Evolutionary conservation across 345 rosid species (phyloP).

Genomic region (Sapria himalayana): DNA sequence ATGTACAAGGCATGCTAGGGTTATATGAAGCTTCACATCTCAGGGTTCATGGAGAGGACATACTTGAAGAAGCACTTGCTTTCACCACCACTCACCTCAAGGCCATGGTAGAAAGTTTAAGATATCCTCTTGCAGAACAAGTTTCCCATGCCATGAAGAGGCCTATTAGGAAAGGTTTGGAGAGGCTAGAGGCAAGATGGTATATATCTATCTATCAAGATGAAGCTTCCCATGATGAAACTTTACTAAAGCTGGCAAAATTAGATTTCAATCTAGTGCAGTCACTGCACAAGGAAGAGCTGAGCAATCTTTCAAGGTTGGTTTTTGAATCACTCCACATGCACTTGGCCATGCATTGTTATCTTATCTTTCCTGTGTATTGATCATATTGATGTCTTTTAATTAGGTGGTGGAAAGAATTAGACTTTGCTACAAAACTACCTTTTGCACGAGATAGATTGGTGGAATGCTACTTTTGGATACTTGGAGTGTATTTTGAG

Average conservation of each 20-base stretch:
- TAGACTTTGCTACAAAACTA: background rate
- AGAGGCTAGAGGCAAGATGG: conserved; percentile 9
- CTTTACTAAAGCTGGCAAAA: conserved; percentile 9
- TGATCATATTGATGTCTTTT: no score
- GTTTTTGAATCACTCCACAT: background rate
- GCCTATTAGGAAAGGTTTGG: conserved; percentile 10
- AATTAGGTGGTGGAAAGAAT: conserved; percentile 10
- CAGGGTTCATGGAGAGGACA: conserved; percentile 6
- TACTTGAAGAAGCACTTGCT: conserved; percentile 7
- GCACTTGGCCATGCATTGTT: no score
- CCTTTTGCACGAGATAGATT: conserved; percentile 9
- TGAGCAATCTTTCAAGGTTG: conserved; percentile 6
- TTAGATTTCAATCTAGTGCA: conserved; percentile 11
- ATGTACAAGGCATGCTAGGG: conserved; percentile 11
- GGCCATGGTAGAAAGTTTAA: background rate
- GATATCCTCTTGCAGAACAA: background rate
- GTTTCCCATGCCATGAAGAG: conserved; percentile 8
- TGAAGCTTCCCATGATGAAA: conserved; percentile 3
- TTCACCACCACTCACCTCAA: conserved; percentile 7
- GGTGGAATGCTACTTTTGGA: conserved; percentile 2
- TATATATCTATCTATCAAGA: conserved; percentile 7
- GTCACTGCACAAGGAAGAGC: conserved; percentile 5
- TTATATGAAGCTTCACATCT: conserved; percentile 14
- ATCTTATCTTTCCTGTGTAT: no score
- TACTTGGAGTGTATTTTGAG: conserved; percentile 2